These are phyloP conservation scores for Phellopilus nigrolimitatus DNA, from an alignment of 1,284 basidiomycete genomes.

Conservation along the genomic window DNA sequence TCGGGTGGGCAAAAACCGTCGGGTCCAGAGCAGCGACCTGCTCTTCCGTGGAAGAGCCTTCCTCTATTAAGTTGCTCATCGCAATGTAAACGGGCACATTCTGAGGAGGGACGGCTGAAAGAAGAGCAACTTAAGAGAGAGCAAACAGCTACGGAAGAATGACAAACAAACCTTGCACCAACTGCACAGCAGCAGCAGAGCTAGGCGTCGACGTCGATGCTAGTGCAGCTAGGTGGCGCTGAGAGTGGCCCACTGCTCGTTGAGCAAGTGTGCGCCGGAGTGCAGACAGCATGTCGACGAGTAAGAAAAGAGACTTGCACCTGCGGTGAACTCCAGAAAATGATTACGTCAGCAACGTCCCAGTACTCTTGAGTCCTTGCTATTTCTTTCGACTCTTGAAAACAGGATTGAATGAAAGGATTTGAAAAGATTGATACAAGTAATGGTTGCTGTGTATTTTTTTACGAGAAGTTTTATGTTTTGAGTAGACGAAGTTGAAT, in stretches of 20 bases:
- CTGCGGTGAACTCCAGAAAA: background rate
- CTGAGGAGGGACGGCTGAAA: conserved; percentile 19
- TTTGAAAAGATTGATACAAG: no score
- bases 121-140: conserved; percentile 32
- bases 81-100: conserved; percentile 42
- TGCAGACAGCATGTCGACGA: conserved; percentile 10
- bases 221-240: background rate
- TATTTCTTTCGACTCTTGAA: no score
- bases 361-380: no score
- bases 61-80: conserved; percentile 51
- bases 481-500: no score
- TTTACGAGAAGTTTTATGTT: no score
- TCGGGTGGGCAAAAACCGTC: conserved; percentile 80
- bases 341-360: no score
- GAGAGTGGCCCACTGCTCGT: background rate
- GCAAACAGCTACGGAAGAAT: background rate
- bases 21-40: conserved; percentile 74
- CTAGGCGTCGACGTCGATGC: background rate
- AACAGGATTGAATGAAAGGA: no score
- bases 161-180: conserved; percentile 1
- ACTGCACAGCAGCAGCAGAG: no score
- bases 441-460: no score
- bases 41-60: conserved; percentile 34
- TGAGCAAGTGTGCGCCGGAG: conserved; percentile 12
- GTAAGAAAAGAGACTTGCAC: background rate